phyloP scores from a whole-genome alignment of 2,329 filamentous ascomycete genomes.

The Beauveria medogensis region DNA sequence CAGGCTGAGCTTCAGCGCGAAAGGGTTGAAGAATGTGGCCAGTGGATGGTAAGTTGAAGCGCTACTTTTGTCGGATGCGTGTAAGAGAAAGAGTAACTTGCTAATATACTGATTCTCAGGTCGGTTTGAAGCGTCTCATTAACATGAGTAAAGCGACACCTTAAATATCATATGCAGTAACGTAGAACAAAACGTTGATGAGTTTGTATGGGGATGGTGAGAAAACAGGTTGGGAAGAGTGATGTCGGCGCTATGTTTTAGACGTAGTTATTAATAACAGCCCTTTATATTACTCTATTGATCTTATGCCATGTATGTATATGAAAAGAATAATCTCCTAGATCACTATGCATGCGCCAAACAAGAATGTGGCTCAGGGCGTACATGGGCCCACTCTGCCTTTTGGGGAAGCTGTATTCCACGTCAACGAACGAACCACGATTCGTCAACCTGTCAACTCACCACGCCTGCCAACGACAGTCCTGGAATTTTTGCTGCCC shows the following conservation, averaged over 20 bases:
- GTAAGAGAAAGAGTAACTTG: neutral
- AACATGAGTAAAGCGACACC: constrained; percentile 73
- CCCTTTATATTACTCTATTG: neutral
- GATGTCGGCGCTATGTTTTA: constrained; percentile 8
- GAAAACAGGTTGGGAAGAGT: constrained; percentile 18
- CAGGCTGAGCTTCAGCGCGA: constrained; percentile 70
- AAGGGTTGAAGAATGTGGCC: constrained; percentile 71
- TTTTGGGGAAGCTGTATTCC: neutral
- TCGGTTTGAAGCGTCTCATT: constrained; percentile 68
- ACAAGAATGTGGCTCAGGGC: neutral
- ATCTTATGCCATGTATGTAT: neutral
- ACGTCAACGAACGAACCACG: neutral
- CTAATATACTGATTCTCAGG: constrained; percentile 42
- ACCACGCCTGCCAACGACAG: neutral
- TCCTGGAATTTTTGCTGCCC: neutral
- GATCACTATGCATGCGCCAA: neutral
- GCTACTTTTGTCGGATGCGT: too few species aligned
- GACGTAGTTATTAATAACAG: constrained; percentile 18
- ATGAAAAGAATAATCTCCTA: too few species aligned
- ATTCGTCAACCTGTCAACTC: neutral
- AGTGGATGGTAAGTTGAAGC: constrained; percentile 67
- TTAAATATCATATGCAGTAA: constrained; percentile 23
- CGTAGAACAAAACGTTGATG: constrained; percentile 6
- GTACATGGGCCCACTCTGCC: neutral
- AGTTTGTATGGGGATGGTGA: constrained; percentile 19